These are phyloP conservation scores for Irpex lacteus DNA, from an alignment of 1,284 basidiomycete species.

Conservation along the genomic window DNA sequence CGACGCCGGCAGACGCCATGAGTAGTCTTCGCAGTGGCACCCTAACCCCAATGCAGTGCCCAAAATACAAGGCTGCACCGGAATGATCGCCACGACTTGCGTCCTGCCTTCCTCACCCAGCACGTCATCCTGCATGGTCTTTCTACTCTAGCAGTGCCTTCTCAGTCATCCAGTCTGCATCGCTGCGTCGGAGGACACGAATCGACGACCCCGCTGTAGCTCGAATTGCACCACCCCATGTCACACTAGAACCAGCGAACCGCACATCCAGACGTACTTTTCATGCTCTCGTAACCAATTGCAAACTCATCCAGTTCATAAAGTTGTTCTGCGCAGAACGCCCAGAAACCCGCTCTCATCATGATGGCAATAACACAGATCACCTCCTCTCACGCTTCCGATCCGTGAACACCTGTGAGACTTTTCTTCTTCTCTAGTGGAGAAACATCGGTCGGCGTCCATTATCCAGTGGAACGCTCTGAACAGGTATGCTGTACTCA, in stretches of 20 bases:
- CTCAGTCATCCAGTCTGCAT: background rate
- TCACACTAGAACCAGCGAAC: background rate
- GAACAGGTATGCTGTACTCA: no score
- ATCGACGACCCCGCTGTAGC: background rate
- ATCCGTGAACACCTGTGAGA: background rate
- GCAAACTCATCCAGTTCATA: background rate
- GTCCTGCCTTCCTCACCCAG: background rate
- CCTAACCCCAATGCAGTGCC: background rate
- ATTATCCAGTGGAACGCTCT: no score
- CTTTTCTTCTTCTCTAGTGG: background rate
- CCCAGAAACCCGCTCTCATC: background rate
- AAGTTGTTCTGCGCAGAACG: background rate
- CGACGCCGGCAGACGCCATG: background rate
- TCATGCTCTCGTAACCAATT: conserved; percentile 2
- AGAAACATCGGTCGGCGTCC: no score
- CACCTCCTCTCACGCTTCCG: background rate
- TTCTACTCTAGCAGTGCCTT: no score
- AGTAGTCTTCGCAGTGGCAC: background rate
- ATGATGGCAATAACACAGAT: background rate
- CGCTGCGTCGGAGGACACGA: background rate
- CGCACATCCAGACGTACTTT: background rate
- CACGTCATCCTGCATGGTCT: background rate
- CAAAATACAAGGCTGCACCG: background rate
- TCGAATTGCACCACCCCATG: background rate
- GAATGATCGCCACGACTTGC: background rate